Conservation (phyloP, 2,329 filamentous ascomycete genomes). For the Zymoseptoria passerinii region DNA sequence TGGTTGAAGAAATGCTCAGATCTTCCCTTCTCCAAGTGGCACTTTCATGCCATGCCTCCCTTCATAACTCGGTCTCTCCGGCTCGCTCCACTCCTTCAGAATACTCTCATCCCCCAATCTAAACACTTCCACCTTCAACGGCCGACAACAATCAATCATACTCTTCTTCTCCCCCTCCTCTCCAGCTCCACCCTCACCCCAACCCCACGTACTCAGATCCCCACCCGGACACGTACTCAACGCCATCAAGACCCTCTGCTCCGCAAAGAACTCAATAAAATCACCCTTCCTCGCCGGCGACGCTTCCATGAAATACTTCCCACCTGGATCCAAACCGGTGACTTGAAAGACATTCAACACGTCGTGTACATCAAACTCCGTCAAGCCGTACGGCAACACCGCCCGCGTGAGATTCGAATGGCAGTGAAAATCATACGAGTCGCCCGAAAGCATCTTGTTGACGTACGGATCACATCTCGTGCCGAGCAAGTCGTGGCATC, state of each 20-base stretch:
- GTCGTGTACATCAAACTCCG: slow-evolving; percentile 71
- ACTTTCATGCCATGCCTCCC: slow-evolving; percentile 58
- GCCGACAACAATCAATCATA: slow-evolving; percentile 63
- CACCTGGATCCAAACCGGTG: slow-evolving; percentile 63
- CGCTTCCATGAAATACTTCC: slow-evolving; percentile 67
- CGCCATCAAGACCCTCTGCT: slow-evolving; percentile 63
- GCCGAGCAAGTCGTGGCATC: slow-evolving; percentile 69
- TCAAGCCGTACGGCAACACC: slow-evolving; percentile 58
- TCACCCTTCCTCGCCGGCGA: slow-evolving; percentile 49
- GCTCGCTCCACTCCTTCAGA: slow-evolving; percentile 55
- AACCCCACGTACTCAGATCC: slow-evolving; percentile 74
- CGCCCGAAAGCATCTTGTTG: slow-evolving; percentile 62
- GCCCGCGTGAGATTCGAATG: slow-evolving; percentile 73
- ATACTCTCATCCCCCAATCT: slow-evolving; percentile 42
- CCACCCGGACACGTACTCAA: slow-evolving; percentile 68
- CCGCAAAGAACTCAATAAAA: slow-evolving; percentile 69
- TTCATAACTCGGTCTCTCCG: slow-evolving; percentile 52
- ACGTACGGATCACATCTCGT: slow-evolving; percentile 87
- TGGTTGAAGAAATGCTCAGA: background rate
- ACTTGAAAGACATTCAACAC: slow-evolving; percentile 83
- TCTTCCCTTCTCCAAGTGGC: slow-evolving; percentile 33
- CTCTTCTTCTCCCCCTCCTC: slow-evolving; percentile 56
- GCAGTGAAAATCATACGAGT: slow-evolving; percentile 71
- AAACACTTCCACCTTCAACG: slow-evolving; percentile 67
- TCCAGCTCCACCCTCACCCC: slow-evolving; percentile 51